Evolutionary conservation across 768 basidiomycete species (phyloP).

Genomic region (Naematelia aurantialba): DNA sequence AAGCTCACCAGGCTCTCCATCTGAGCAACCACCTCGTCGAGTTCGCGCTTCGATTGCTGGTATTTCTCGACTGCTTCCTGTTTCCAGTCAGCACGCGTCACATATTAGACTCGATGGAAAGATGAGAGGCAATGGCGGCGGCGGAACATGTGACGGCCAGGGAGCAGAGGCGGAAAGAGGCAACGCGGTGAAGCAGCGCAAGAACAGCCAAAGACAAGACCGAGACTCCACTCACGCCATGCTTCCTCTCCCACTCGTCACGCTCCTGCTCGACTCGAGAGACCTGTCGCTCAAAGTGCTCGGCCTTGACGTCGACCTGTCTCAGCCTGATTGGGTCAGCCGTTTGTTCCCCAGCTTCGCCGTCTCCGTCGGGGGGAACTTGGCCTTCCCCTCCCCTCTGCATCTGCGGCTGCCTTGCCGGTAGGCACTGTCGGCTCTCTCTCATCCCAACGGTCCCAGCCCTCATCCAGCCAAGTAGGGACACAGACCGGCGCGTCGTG

Average conservation of each 20-base stretch:
- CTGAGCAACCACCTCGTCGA: conserved; percentile 73
- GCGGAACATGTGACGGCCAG: neutral
- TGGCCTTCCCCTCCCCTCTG: neutral
- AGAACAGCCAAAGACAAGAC: neutral
- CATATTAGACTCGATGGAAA: conserved; percentile 5
- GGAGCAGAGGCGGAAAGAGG: conserved; percentile 2
- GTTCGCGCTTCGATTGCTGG: conserved; percentile 67
- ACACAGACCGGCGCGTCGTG: no score
- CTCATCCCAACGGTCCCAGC: neutral
- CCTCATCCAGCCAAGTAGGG: no score
- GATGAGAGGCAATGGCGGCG: neutral
- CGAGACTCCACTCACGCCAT: conserved; percentile 62
- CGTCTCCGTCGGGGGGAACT: no score
- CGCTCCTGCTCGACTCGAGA: conserved; percentile 82
- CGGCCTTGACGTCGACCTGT: conserved; percentile 96
- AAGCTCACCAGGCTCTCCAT: conserved; percentile 64
- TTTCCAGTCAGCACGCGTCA: conserved; percentile 10
- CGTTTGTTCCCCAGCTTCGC: no score
- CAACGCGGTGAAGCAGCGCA: neutral
- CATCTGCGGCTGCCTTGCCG: no score
- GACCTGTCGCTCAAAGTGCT: conserved; percentile 93
- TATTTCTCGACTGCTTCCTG: conserved; percentile 73
- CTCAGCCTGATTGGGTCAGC: conserved; percentile 62
- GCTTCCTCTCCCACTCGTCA: conserved; percentile 90
- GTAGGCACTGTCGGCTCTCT: neutral